Evolutionary conservation across 257 asterid species (phyloP), one percentile per base, ranked within the genome.

Genomic region (Scutellaria baicalensis): DNA sequence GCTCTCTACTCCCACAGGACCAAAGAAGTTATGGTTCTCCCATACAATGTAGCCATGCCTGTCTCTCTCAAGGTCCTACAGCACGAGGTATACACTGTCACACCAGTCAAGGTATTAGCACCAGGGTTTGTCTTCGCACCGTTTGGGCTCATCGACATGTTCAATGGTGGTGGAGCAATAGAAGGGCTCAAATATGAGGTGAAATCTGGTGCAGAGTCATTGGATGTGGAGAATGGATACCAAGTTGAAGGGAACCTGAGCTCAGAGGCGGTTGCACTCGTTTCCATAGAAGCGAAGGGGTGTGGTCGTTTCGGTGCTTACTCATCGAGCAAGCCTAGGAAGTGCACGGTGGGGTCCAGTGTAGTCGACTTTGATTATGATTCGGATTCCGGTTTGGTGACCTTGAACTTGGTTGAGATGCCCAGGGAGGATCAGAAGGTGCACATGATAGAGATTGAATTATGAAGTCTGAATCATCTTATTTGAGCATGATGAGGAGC

Each of bases 71-170:
- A 87, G 76, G 86, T 89, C 79, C 84, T 92, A 1, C 94, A 92
- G 79, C 96, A 92, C 9, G 95, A 89, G 66, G 69, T 84, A 36
- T 89, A 57, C 84, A 86, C 96, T 6, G 81, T 92, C 3, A 83
- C 92, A 1, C 98, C 98, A 0, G 54, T 88, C 60, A 81, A 83
- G 76, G 77, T 35, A 3, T 48, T 88, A 50, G 87, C 87, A 3
- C 84, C 83, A 0, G 89, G 91, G 48, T 80, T 86, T 83, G 69
- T 76, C 35, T 87, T 89, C 57, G 94, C 96, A 0, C 95, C 96
- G 0, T 62, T 92, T 3, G 95, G 98, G 65, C 95, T 92, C 57
- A 79, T 88, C 14, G 84, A 88, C 85, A 89, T 92, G 98, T 89
- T 76, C 85, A 92, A 92, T 38, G 87, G 85, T 0, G 91, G 96